These are phyloP conservation scores for Cryphonectria radicalis DNA, from an alignment of 2,329 filamentous ascomycete species.

Conservation along the genomic window DNA sequence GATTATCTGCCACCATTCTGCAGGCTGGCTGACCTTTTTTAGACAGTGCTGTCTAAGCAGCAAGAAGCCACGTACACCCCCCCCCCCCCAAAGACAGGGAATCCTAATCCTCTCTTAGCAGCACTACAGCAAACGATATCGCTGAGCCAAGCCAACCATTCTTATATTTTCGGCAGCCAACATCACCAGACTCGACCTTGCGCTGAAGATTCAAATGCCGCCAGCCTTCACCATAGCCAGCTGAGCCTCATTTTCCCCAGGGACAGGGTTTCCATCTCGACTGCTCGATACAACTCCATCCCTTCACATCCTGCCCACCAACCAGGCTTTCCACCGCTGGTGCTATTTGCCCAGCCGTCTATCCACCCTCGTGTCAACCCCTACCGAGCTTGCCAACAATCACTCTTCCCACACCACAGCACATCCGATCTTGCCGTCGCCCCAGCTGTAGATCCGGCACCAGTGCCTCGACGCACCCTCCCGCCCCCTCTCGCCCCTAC, in stretches of 20 bases:
- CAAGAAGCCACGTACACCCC: constrained; percentile 26
- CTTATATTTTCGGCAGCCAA: not conserved
- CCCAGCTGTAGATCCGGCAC: constrained; percentile 11
- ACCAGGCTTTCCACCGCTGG: constrained; percentile 1
- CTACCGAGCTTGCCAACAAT: constrained; percentile 13
- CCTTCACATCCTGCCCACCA: constrained; percentile 7
- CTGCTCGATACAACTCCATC: not conserved
- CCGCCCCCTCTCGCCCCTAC: not conserved
- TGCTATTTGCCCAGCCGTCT: not conserved
- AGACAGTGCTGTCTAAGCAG: not conserved
- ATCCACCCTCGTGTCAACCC: not conserved
- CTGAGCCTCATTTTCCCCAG: not conserved
- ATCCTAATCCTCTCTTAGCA: constrained; percentile 13
- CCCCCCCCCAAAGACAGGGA: not conserved
- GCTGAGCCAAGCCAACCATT: not conserved
- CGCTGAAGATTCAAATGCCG: not conserved
- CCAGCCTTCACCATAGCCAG: not conserved
- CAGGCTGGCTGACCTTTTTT: not conserved
- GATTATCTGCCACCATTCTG: not conserved
- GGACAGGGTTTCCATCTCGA: not conserved
- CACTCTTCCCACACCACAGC: constrained; percentile 17
- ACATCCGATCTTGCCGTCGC: constrained; percentile 16
- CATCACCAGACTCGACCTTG: constrained; percentile 17
- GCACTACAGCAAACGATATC: not conserved
- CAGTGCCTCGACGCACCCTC: not conserved